Evolutionary conservation across 2,329 filamentous ascomycete genomes (phyloP).

Genomic region (Phaeosphaeriaceae sp.): DNA sequence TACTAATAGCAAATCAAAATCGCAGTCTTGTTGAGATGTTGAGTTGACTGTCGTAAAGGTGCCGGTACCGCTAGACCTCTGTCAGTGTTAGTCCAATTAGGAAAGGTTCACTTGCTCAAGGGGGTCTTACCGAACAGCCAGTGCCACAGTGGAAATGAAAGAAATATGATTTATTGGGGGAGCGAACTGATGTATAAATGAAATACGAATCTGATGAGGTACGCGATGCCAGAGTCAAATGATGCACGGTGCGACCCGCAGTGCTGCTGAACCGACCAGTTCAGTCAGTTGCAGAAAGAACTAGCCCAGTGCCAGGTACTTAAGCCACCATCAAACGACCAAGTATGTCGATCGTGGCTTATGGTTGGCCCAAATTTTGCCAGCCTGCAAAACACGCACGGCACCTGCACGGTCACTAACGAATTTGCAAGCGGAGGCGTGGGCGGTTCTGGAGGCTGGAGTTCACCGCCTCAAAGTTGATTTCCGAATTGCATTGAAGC

Average conservation of each 20-base stretch:
- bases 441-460: slow-evolving; percentile 28
- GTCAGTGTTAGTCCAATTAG: slow-evolving; percentile 30
- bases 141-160: slow-evolving; percentile 24
- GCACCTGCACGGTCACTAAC: slow-evolving; percentile 26
- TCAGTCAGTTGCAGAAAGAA: slow-evolving; percentile 25
- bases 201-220: slow-evolving; percentile 9
- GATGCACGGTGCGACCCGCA: slow-evolving; percentile 30
- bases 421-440: slow-evolving; percentile 23
- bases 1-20: slow-evolving; percentile 17
- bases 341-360: slow-evolving; percentile 25
- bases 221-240: slow-evolving; percentile 30
- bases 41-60: slow-evolving; percentile 27
- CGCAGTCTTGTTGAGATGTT: slow-evolving; percentile 22
- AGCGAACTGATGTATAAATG: slow-evolving; percentile 8
- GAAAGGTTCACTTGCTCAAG: slow-evolving; percentile 27
- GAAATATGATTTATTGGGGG: slow-evolving; percentile 10
- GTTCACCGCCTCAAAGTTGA: slow-evolving; percentile 37
- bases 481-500: slow-evolving; percentile 20
- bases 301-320: slow-evolving; percentile 14
- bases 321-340: slow-evolving; percentile 23
- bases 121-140: slow-evolving; percentile 36
- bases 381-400: slow-evolving; percentile 23
- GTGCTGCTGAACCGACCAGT: slow-evolving; percentile 27
- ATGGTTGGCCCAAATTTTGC: slow-evolving; percentile 30
- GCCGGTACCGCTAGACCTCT: slow-evolving; percentile 29